phyloP scores from a whole-genome alignment of 768 basidiomycete species.

The Tulasnella sp. region DNA sequence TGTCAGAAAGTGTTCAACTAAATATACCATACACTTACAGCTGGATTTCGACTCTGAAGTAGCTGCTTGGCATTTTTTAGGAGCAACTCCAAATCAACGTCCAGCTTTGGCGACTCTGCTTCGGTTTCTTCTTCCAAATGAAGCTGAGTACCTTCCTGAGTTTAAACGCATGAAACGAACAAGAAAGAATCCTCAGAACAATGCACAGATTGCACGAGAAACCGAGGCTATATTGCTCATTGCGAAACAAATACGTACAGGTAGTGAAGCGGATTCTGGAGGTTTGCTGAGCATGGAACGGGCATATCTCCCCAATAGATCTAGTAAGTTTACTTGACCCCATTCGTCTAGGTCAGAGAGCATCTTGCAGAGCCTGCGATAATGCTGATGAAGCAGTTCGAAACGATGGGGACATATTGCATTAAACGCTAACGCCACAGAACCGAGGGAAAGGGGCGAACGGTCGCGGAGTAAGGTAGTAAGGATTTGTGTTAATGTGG shows the following conservation, averaged over 20 bases:
- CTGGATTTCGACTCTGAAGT: constrained; percentile 76
- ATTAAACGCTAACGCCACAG: constrained; percentile 73
- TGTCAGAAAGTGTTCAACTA: background rate
- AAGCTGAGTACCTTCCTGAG: constrained; percentile 7
- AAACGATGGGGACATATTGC: constrained; percentile 75
- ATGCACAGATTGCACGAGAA: no score
- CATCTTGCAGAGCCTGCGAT: constrained; percentile 67
- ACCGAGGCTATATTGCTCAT: no score
- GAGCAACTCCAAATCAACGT: constrained; percentile 65
- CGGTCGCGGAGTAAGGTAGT: constrained; percentile 41
- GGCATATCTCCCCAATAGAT: constrained; percentile 69
- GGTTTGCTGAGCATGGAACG: constrained; percentile 71
- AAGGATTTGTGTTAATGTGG: constrained; percentile 39
- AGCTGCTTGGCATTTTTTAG: constrained; percentile 60
- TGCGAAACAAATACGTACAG: background rate
- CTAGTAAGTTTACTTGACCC: constrained; percentile 76
- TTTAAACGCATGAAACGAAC: no score
- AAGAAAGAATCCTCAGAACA: no score
- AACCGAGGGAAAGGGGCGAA: constrained; percentile 79
- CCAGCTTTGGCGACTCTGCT: constrained; percentile 39
- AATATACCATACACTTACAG: constrained; percentile 37
- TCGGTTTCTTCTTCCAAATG: constrained; percentile 24
- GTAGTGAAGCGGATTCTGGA: constrained; percentile 15
- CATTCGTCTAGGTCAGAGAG: constrained; percentile 91
- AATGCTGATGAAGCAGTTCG: constrained; percentile 81